Percentiles rank a stretch among this genome's conserved stretches.
Conservation (phyloP, 306 rosid genomes). For the Cajanus cajan region DNA sequence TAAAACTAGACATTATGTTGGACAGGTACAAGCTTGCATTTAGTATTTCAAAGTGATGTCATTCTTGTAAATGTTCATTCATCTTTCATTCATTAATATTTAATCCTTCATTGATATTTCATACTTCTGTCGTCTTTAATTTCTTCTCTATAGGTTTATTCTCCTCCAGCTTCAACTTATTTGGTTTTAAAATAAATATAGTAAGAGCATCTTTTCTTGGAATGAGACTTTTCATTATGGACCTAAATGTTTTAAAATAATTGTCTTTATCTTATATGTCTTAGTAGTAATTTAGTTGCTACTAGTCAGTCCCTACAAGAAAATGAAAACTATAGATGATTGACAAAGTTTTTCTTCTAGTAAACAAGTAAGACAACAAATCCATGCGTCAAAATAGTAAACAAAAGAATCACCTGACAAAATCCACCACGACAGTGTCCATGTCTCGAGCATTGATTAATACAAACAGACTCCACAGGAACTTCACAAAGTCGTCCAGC, state of each 20-base stretch:
- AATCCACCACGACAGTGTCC: constrained; percentile 92
- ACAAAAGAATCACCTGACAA: constrained; percentile 65
- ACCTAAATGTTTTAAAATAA: constrained; percentile 12
- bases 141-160: constrained; percentile 9
- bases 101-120: constrained; percentile 6
- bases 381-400: background rate
- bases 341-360: constrained; percentile 14
- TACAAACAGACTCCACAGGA: constrained; percentile 71
- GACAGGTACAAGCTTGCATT: background rate
- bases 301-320: constrained; percentile 10
- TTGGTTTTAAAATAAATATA: background rate
- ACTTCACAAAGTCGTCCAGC: constrained; percentile 78
- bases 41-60: constrained; percentile 18
- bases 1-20: background rate
- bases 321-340: constrained; percentile 20
- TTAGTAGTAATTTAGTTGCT: background rate
- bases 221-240: background rate
- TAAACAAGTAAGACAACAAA: constrained; percentile 28
- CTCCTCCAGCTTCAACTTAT: constrained; percentile 17
- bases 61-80: background rate
- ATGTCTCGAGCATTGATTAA: constrained; percentile 88
- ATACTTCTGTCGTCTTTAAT: background rate
- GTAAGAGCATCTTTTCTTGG: background rate
- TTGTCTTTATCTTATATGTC: background rate
- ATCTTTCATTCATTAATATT: background rate